Conservation (phyloP, 2,329 filamentous ascomycete genomes). For the Pyricularia grisea region DNA sequence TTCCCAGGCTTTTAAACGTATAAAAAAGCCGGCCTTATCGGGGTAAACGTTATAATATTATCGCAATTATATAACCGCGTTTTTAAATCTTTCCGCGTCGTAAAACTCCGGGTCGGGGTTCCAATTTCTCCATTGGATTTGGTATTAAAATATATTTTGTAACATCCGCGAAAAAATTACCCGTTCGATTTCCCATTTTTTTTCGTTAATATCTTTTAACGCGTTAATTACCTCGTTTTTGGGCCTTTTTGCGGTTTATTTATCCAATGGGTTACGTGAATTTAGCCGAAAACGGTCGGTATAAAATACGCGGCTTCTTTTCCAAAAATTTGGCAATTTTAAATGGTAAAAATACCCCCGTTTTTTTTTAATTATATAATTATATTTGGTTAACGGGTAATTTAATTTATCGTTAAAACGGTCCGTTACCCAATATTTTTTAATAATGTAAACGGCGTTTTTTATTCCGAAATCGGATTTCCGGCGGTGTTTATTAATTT, state of each 20-base stretch:
- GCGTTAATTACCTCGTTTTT: background rate
- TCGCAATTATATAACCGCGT: background rate
- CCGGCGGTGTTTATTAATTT: background rate
- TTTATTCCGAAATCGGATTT: background rate
- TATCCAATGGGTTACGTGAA: background rate
- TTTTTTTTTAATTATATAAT: background rate
- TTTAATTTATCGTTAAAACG: background rate
- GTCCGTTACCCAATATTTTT: background rate
- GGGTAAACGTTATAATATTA: background rate
- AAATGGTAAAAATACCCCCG: background rate
- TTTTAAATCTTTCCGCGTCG: background rate
- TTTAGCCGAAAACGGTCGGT: background rate
- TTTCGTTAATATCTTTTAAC: background rate
- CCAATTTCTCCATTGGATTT: background rate
- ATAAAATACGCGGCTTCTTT: background rate
- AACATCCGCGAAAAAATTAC: background rate
- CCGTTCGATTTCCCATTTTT: background rate
- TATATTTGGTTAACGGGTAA: background rate
- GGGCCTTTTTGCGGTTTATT: background rate
- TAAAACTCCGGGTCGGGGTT: background rate
- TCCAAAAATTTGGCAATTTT: background rate
- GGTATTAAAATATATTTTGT: background rate
- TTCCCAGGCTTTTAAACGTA: too few species aligned
- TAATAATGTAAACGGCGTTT: background rate
- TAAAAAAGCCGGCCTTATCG: too few species aligned